Evolutionary conservation across 139 green algal genomes (phyloP), one percentile per base, ranked within the genome.

Genomic region (Chlamydomonas applanata): DNA sequence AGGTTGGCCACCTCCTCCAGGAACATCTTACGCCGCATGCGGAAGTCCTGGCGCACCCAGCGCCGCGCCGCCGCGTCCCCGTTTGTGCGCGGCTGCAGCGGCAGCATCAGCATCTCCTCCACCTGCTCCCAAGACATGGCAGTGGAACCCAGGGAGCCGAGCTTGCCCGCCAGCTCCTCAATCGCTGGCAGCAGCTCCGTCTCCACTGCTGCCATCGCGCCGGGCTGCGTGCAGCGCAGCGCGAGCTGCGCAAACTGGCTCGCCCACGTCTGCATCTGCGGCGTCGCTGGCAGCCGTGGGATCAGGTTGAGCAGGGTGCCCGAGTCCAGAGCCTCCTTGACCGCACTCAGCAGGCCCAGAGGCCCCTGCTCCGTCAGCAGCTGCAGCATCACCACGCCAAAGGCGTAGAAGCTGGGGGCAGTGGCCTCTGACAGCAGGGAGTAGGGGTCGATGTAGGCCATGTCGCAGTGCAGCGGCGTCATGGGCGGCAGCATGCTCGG

Each of bases 21-120:
- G 77, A 90, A 90, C 56, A 83, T 29, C 67, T 79, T 83, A 11
- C 85, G 77, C 30, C 85, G 85, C 82, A 85, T 80, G 54, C 80
- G 75, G 79, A 90, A 90, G 79, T 90, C 85, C 69, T 87, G 82
- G 24, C 79, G 77, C 49, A 90, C 85, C 85, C 85, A 90, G 22
- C 85, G 82, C 61, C 82, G 72, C n/a, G 76, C 67, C 4, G 67
- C 49, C 2, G 44, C 72, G n/a, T n/a, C 54, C 14, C 7, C 63
- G 61, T 65, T 79, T 22, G 44, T 73, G 70, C 79, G 57, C 29
- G 81, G 84, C 64, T 89, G 79, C 35, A 90, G 71, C 24, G 85
- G 85, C 46, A 87, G 65, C 79, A 89, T 86, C 46, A 89, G 45
- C 85, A 89, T 77, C 77, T 89, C 85, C 74, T 89, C 85, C 34